Percentiles rank a stretch among this genome's conserved stretches.
Conservation (phyloP, 352 stramenopile genomes). For the Globisporangium paddicum region DNA sequence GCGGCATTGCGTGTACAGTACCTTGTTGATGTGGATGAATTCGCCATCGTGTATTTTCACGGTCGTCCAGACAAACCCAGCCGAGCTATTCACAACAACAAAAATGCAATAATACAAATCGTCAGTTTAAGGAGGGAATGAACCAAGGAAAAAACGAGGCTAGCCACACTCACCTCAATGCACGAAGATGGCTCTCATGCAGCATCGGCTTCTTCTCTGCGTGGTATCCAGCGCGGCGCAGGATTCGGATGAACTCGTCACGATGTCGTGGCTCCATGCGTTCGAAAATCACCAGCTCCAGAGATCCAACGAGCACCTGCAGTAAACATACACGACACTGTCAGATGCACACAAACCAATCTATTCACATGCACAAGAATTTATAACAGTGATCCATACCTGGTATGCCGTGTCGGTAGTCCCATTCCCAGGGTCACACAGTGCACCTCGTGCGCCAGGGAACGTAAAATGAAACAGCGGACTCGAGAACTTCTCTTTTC, state of each 20-base stretch:
- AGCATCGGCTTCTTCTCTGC: slow-evolving; percentile 62
- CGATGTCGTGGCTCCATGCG: slow-evolving; percentile 58
- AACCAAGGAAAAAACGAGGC: not conserved
- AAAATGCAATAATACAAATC: not conserved
- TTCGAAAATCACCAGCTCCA: slow-evolving; percentile 86
- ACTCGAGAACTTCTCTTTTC: slow-evolving; percentile 58
- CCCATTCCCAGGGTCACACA: slow-evolving; percentile 68
- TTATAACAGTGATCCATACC: slow-evolving; percentile 17
- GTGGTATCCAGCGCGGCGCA: slow-evolving; percentile 59
- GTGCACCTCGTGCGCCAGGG: slow-evolving; percentile 48
- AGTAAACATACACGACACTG: not conserved
- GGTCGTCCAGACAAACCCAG: slow-evolving; percentile 69
- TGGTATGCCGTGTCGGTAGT: slow-evolving; percentile 80
- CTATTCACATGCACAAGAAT: not conserved
- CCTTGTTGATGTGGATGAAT: slow-evolving; percentile 85
- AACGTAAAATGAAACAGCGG: slow-evolving; percentile 78
- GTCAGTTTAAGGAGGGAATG: not conserved
- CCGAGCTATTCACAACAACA: slow-evolving; percentile 28
- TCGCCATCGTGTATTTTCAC: slow-evolving; percentile 74
- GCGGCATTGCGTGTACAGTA: slow-evolving; percentile 8
- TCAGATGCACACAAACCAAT: not conserved
- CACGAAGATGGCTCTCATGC: slow-evolving; percentile 65
- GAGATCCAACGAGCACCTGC: slow-evolving; percentile 62
- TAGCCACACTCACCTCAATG: slow-evolving; percentile 31
- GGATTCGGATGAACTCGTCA: slow-evolving; percentile 55